A percentile compares a stretch with the other conserved stretches of the same genome.
Evolutionary conservation across 2,329 filamentous ascomycete species (phyloP).

Genomic region (Cytospora paraplurivora): DNA sequence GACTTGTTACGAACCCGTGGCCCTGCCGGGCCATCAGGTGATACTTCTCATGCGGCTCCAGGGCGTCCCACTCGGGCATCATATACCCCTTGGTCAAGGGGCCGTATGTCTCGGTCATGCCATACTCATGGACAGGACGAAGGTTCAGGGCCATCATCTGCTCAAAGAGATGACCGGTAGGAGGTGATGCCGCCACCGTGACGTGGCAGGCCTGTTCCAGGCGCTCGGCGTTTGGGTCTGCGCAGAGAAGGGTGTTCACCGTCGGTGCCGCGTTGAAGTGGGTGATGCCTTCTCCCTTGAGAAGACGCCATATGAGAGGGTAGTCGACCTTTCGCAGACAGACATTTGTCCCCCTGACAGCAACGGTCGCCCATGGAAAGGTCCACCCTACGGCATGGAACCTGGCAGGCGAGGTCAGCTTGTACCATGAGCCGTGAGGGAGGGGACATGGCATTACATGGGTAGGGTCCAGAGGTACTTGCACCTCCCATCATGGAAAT

Average conservation of each 20-base stretch:
- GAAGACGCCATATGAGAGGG: constrained; percentile 82
- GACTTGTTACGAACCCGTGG: constrained; percentile 82
- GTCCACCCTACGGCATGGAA: constrained; percentile 78
- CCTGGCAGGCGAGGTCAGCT: constrained; percentile 37
- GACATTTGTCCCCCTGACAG: constrained; percentile 91
- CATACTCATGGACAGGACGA: constrained; percentile 90
- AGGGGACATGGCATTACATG: constrained; percentile 68
- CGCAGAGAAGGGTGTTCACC: constrained; percentile 91
- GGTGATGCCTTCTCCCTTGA: constrained; percentile 85
- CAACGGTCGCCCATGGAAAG: constrained; percentile 91
- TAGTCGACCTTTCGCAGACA: constrained; percentile 96
- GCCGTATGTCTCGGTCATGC: constrained; percentile 85
- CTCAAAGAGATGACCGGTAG: constrained; percentile 87
- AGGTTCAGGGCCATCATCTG: constrained; percentile 84
- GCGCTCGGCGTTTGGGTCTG: constrained; percentile 70
- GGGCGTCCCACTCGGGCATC: constrained; percentile 78
- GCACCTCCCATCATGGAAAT: constrained; percentile 67
- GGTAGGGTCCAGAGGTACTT: constrained; percentile 91
- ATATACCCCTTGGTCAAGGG: constrained; percentile 94
- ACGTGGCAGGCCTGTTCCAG: constrained; percentile 76
- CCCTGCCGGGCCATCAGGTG: constrained; percentile 91
- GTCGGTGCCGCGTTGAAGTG: constrained; percentile 97
- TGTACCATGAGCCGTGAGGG: too few relatives aligned
- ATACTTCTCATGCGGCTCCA: constrained; percentile 77
- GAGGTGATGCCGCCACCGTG: constrained; percentile 90